Base-by-base conservation (phyloP, 805 yeast species). In the Candida sonorensis region DNA sequence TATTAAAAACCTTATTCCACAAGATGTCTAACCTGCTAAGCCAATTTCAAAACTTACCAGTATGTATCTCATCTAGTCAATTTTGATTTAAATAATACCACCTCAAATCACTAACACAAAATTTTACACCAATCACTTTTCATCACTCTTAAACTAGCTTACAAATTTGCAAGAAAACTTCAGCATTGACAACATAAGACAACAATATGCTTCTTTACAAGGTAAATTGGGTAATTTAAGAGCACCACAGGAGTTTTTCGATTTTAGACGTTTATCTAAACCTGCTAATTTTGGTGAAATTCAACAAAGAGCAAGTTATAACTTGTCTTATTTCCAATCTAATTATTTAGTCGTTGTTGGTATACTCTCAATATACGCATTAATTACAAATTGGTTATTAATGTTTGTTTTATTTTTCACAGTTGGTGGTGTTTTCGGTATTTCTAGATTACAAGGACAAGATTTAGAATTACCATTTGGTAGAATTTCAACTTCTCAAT, bases 201-300 rank as follows among this genome's bases (percentile, higher is more conserved):
- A 39, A 37, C 48, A 41, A 15, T 36, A 75, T 15, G 62, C 59
- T 19, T 46, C 77, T 3, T 45, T 90, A 30, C 85, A 81, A 52
- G 51, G 68, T 23, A 73, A 78, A 41, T 65, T 87, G 40, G 61
- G 92, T 29, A 74, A 82, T 48, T 59, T 92, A 40, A 80, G 83
- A 53, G 85, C 97, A 23, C 88, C 94, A 26, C 92, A 81, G 59
- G 98, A 92, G 57, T 92, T 92, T 55, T 85, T 92, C 53, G 97
- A 92, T 56, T 61, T 83, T 52, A 82, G 87, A 59, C 79, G 95
- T 55, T 59, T 92, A 40, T 82, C 95, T 23, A 87, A 86, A 57
- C 99, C 99, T 14, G 77, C 74, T 34, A 87, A 86, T 59, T 81
- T 87, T 57, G 77, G 81, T 30, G 98, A 92, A 45, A 66, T 83